Conservation (phyloP, 2,329 filamentous ascomycete genomes). For the Pyricularia pennisetigena region DNA sequence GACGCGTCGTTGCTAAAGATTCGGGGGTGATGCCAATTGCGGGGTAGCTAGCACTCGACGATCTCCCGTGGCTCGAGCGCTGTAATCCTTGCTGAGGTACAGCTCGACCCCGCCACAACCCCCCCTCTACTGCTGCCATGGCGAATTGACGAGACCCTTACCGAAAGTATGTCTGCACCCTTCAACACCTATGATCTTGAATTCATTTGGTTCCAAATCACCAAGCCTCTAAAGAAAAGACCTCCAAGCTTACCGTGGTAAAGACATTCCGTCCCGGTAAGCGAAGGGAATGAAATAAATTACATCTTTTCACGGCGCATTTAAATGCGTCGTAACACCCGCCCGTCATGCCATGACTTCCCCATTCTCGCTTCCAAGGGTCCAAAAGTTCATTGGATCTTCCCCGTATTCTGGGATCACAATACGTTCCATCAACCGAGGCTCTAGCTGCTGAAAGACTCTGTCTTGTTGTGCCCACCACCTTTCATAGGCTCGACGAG, state of each 20-base stretch:
- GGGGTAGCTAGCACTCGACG: not conserved
- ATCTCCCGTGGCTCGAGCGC: not conserved
- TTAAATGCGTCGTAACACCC: not conserved
- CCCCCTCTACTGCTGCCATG: not conserved
- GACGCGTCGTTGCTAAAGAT: not conserved
- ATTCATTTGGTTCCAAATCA: not conserved
- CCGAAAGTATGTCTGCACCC: not conserved
- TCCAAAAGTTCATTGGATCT: not conserved
- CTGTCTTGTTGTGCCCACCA: not conserved
- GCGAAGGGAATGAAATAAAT: not conserved
- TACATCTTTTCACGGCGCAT: not conserved
- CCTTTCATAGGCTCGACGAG: not conserved
- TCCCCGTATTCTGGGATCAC: not conserved
- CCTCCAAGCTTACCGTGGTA: not conserved
- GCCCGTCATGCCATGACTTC: not conserved
- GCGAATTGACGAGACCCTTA: not conserved
- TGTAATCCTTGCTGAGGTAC: not conserved
- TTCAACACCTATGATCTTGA: not conserved
- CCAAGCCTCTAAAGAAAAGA: not conserved
- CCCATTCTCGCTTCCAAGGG: not conserved
- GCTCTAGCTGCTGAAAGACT: not conserved
- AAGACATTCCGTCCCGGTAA: not conserved
- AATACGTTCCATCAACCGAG: not conserved
- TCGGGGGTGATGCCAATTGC: not conserved
- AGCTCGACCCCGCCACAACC: not conserved